A percentile compares a stretch with the other conserved stretches of the same genome.
phyloP scores from a whole-genome alignment of 805 yeast species.

The Hanseniaspora clermontiae region DNA sequence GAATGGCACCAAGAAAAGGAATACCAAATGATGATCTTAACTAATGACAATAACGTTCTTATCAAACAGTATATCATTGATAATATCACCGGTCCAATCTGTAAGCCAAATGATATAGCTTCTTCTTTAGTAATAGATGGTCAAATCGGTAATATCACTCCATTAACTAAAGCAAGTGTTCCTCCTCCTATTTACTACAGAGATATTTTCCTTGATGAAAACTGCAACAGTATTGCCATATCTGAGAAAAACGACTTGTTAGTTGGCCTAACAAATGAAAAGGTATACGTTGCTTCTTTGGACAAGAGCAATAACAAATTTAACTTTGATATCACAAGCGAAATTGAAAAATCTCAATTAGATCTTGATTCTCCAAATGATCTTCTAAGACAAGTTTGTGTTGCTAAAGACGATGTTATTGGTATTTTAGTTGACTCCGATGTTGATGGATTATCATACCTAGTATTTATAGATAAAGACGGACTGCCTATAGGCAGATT shows the following conservation, averaged over 20 bases:
- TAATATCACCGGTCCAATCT: constrained; percentile 54
- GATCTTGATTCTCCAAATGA: constrained; percentile 34
- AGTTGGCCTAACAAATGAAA: constrained; percentile 44
- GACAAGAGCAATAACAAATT: constrained; percentile 26
- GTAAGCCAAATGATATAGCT: constrained; percentile 58
- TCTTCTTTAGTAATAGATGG: constrained; percentile 77
- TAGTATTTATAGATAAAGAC: constrained; percentile 30
- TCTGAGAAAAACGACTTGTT: constrained; percentile 44
- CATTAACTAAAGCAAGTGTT: constrained; percentile 68
- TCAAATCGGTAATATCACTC: constrained; percentile 54
- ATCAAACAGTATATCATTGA: constrained; percentile 56
- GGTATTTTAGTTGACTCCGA: constrained; percentile 51
- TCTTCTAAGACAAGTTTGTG: constrained; percentile 50
- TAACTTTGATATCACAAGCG: constrained; percentile 13
- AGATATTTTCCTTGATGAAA: constrained; percentile 42
- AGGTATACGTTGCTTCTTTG: constrained; percentile 36
- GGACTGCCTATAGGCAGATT: constrained; percentile 24
- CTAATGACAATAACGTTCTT: constrained; percentile 35
- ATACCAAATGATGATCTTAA: constrained; percentile 55
- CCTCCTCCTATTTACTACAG: constrained; percentile 89
- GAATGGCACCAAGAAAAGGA: constrained; percentile 90
- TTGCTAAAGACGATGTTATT: constrained; percentile 38
- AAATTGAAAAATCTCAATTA: constrained; percentile 15
- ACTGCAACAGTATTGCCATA: constrained; percentile 53
- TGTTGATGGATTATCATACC: constrained; percentile 34